phyloP scores from a whole-genome alignment of 139 green algal genomes.

The Tetratostichococcus sp. region DNA sequence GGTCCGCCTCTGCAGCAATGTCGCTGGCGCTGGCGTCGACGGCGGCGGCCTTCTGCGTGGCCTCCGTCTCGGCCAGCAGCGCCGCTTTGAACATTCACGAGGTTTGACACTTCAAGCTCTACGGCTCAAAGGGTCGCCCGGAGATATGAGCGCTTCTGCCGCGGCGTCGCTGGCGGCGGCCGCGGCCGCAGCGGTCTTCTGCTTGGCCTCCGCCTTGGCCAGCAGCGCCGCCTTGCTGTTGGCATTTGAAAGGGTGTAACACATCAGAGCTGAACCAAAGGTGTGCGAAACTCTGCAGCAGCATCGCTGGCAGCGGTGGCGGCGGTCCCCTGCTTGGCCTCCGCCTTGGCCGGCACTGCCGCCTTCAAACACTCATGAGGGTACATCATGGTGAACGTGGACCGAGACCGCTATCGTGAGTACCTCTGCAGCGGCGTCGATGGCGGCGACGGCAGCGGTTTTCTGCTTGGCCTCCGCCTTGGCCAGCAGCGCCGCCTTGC shows the following conservation, averaged over 20 bases:
- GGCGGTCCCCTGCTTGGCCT: slow-evolving; percentile 35
- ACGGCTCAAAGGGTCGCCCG: too few relatives aligned
- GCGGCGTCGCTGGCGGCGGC: slow-evolving; percentile 21
- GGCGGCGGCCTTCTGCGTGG: slow-evolving; percentile 22
- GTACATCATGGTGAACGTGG: too few relatives aligned
- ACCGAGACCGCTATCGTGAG: too few relatives aligned
- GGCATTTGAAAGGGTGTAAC: too few relatives aligned
- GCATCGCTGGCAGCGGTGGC: slow-evolving; percentile 17
- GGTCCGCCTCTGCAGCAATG: slow-evolving; percentile 13
- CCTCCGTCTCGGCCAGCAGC: slow-evolving; percentile 52
- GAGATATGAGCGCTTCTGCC: slow-evolving; percentile 6
- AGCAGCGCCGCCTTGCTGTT: slow-evolving; percentile 61
- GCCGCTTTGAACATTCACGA: too few relatives aligned
- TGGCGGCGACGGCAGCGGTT: slow-evolving; percentile 15
- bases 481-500: slow-evolving; percentile 58
- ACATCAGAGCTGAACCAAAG: too few relatives aligned
- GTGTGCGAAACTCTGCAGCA: slow-evolving; percentile 12
- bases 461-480: slow-evolving; percentile 43
- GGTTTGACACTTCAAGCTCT: too few relatives aligned
- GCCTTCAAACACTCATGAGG: too few relatives aligned
- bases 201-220: slow-evolving; percentile 43
- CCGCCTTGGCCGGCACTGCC: slow-evolving; percentile 48
- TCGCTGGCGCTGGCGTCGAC: slow-evolving; percentile 24
- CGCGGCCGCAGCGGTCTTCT: slow-evolving; percentile 11
- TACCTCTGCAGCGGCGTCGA: slow-evolving; percentile 17